Evolutionary conservation across 257 asterid genomes (phyloP).

Genomic region (Solanum infundibuliforme): DNA sequence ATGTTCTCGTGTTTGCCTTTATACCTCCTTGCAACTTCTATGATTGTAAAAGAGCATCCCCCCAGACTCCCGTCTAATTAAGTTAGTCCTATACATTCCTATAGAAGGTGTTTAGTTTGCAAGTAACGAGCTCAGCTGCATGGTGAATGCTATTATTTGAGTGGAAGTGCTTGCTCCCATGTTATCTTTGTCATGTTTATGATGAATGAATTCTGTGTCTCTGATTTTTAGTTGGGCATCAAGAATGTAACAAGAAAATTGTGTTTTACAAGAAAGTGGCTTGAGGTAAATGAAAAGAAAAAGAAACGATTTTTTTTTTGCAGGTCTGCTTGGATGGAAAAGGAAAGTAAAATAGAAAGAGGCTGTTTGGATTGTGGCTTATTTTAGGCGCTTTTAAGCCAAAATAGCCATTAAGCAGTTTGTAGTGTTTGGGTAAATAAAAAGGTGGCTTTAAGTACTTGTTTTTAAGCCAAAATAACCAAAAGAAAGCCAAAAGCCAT

Average conservation of each 20-base stretch:
- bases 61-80: background rate
- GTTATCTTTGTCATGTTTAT: background rate
- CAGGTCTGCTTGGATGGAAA: background rate
- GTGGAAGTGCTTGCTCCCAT: background rate
- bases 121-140: background rate
- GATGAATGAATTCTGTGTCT: background rate
- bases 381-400: background rate
- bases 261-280: background rate
- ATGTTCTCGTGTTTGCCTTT: background rate
- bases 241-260: background rate
- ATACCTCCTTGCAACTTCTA: background rate
- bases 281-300: background rate
- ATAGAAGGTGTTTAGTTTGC: background rate
- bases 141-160: background rate
- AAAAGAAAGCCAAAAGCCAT: background rate
- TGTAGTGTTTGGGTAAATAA: background rate
- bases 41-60: background rate
- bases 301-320: background rate
- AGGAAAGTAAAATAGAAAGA: background rate
- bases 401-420: background rate
- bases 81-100: background rate
- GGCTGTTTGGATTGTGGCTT: background rate
- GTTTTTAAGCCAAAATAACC: background rate
- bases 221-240: background rate
- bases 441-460: background rate